These are phyloP conservation scores for Ascochyta fabae DNA, from an alignment of 2,329 filamentous ascomycete genomes.

Conservation along the genomic window DNA sequence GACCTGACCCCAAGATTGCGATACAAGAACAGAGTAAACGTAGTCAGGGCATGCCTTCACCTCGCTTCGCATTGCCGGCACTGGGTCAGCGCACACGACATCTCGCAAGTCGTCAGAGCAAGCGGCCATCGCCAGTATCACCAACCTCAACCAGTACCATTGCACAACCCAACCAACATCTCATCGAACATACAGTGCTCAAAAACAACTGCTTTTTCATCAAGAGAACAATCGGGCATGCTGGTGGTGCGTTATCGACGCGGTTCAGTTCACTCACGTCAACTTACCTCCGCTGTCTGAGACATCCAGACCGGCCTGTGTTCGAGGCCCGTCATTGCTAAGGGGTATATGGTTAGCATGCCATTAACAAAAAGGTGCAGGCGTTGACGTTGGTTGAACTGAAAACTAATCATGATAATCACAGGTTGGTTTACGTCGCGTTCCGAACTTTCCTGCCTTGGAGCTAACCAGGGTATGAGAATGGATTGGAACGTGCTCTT, in stretches of 20 bases:
- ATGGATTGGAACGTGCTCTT: neutral
- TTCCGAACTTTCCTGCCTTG: neutral
- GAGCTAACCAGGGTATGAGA: neutral
- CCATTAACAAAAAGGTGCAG: neutral
- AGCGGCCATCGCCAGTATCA: neutral
- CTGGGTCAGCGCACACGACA: neutral
- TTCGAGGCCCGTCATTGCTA: neutral
- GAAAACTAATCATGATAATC: neutral
- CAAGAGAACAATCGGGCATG: neutral
- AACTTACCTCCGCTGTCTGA: neutral
- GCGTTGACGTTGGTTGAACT: neutral
- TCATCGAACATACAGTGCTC: neutral
- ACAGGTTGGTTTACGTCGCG: neutral
- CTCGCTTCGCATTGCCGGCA: neutral
- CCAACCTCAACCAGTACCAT: neutral
- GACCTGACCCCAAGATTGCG: neutral
- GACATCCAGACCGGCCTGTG: constrained; percentile 2
- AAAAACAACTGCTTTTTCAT: neutral
- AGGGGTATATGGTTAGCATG: neutral
- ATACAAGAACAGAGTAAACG: neutral
- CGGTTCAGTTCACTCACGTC: constrained; percentile 3
- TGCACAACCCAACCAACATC: neutral
- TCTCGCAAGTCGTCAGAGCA: neutral
- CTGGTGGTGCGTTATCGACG: neutral
- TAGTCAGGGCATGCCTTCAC: neutral